Percentiles rank a stretch among this genome's conserved stretches.
Conservation (phyloP, 192 early-diverging fungal genomes). For the Blastocladiella britannica region DNA sequence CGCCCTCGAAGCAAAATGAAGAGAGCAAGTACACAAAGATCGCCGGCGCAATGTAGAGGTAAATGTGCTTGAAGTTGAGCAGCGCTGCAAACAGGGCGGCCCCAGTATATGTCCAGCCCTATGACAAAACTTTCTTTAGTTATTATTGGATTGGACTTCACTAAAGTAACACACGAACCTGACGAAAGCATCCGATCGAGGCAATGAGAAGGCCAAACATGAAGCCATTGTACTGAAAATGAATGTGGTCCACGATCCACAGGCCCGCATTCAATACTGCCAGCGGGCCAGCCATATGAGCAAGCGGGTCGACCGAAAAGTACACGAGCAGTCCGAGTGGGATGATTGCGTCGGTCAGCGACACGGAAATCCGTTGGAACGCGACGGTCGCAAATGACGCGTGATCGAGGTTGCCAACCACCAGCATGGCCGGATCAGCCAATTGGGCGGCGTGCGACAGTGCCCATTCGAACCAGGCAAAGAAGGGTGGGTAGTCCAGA, state of each 20-base stretch:
- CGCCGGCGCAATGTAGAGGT: slow-evolving; percentile 71
- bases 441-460: slow-evolving; percentile 29
- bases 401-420: slow-evolving; percentile 45
- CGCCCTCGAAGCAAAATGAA: slow-evolving; percentile 43
- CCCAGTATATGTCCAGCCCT: slow-evolving; percentile 19
- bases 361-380: slow-evolving; percentile 69
- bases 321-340: slow-evolving; percentile 34
- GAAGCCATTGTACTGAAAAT: slow-evolving; percentile 96
- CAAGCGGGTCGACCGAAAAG: slow-evolving; percentile 5
- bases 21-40: slow-evolving; percentile 77
- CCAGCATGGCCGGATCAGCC: slow-evolving; percentile 53
- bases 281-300: slow-evolving; percentile 15
- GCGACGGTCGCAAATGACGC: slow-evolving; percentile 38
- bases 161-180: neutral
- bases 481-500: slow-evolving; percentile 93
- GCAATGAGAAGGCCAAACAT: slow-evolving; percentile 69
- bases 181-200: slow-evolving; percentile 26
- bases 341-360: slow-evolving; percentile 37
- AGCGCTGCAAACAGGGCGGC: slow-evolving; percentile 66
- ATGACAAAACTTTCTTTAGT: slow-evolving; percentile 30
- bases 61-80: slow-evolving; percentile 96
- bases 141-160: neutral
- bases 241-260: slow-evolving; percentile 65
- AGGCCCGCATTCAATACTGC: slow-evolving; percentile 48
- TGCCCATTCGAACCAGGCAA: slow-evolving; percentile 82